These are phyloP conservation scores for Fusarium udum DNA, from an alignment of 2,329 filamentous ascomycete genomes.

Conservation along the genomic window DNA sequence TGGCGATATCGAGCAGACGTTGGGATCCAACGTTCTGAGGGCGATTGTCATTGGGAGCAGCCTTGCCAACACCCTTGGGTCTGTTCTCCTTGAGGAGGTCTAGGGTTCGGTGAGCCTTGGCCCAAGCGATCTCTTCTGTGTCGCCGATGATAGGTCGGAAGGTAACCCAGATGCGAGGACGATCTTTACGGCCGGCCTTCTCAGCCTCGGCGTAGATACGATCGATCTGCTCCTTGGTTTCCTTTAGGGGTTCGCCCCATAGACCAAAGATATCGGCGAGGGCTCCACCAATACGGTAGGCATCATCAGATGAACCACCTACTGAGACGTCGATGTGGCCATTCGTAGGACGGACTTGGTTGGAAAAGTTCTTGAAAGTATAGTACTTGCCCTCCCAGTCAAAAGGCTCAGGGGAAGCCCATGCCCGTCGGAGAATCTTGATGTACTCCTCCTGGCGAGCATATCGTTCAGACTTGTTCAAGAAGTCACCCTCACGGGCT, in stretches of 20 bases:
- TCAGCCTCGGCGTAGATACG: constrained; percentile 67
- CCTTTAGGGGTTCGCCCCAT: constrained; percentile 71
- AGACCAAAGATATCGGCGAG: constrained; percentile 71
- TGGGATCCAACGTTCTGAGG: constrained; percentile 70
- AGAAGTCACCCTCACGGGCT: constrained; percentile 67
- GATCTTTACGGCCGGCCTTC: constrained; percentile 64
- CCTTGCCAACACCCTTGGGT: constrained; percentile 47
- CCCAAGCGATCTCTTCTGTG: constrained; percentile 70
- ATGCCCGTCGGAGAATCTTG: constrained; percentile 66
- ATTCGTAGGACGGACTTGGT: constrained; percentile 62
- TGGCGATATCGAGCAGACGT: constrained; percentile 66
- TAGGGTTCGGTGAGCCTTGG: constrained; percentile 66
- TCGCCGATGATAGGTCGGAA: constrained; percentile 70
- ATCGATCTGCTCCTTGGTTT: constrained; percentile 70
- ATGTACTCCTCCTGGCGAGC: constrained; percentile 69
- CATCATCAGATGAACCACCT: constrained; percentile 66
- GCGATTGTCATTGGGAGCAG: constrained; percentile 18
- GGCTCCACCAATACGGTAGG: constrained; percentile 67
- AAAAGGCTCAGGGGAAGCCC: constrained; percentile 65
- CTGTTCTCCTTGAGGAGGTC: constrained; percentile 59
- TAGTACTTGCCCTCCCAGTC: constrained; percentile 70
- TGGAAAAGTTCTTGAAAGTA: constrained; percentile 67
- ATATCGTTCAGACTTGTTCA: constrained; percentile 67
- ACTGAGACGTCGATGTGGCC: constrained; percentile 67
- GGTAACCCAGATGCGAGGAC: constrained; percentile 70